Conservation (phyloP, 129 eudicot genomes). For the Kitagawia praeruptora region DNA sequence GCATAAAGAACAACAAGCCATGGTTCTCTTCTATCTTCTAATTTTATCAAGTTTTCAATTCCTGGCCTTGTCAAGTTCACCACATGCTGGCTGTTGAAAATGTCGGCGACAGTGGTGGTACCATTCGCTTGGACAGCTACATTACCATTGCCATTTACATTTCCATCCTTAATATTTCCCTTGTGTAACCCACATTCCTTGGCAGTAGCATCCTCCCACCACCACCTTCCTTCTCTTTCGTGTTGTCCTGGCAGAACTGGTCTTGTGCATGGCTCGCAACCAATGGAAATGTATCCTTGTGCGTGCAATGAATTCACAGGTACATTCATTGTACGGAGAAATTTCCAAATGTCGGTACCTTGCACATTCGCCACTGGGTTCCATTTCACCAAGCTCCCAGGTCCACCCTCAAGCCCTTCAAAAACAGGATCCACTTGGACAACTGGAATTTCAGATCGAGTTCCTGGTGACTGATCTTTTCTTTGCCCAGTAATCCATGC, state of each 20-base stretch:
- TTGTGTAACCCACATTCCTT: conserved; percentile 98
- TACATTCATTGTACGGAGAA: conserved; percentile 77
- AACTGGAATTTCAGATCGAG: conserved; percentile 83
- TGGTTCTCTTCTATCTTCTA: conserved; percentile 64
- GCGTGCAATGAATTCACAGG: conserved; percentile 87
- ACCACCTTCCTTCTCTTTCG: conserved; percentile 98
- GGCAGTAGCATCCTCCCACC: conserved; percentile 99
- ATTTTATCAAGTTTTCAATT: conserved; percentile 64
- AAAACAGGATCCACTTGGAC: conserved; percentile 93
- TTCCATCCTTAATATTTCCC: conserved; percentile 76
- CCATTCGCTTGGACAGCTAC: conserved; percentile 39
- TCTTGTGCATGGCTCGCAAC: conserved; percentile 99
- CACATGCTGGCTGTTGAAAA: conserved; percentile 43
- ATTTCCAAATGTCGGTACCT: conserved; percentile 75
- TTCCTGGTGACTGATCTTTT: conserved; percentile 97
- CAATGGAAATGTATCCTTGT: conserved; percentile 82
- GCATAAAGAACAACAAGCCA: conserved; percentile 96
- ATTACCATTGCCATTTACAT: conserved; percentile 28
- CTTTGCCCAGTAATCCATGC: conserved; percentile 99
- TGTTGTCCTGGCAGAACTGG: conserved; percentile 92
- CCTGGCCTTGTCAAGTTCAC: conserved; percentile 69
- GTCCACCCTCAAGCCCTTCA: conserved; percentile 90
- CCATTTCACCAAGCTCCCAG: conserved; percentile 93
- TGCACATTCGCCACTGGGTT: conserved; percentile 89
- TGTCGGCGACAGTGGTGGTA: conserved; percentile 37